Percentiles rank a stretch among this genome's conserved stretches.
Conservation (phyloP, 805 yeast genomes). For the Pichia pseudocactophila region DNA sequence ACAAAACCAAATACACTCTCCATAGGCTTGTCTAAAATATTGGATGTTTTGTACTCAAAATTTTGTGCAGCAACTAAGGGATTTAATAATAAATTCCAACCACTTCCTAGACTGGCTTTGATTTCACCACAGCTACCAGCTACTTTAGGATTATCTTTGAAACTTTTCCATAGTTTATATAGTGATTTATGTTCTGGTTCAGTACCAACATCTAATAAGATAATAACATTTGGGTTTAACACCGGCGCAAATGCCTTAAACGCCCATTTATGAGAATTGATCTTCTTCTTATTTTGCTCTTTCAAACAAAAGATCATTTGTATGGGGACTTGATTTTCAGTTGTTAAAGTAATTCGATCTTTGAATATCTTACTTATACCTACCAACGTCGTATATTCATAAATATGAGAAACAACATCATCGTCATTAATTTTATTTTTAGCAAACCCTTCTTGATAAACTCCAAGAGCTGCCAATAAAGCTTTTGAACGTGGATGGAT, state of each 20-base stretch:
- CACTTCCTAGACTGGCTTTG: slow-evolving; percentile 67
- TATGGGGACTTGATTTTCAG: slow-evolving; percentile 66
- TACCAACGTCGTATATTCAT: slow-evolving; percentile 88
- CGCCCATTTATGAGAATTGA: slow-evolving; percentile 96
- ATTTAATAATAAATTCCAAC: slow-evolving; percentile 44
- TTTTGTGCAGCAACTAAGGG: slow-evolving; percentile 95
- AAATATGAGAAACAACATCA: slow-evolving; percentile 77
- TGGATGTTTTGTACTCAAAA: slow-evolving; percentile 93
- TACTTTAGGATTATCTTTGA: slow-evolving; percentile 57
- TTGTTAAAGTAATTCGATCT: slow-evolving; percentile 55
- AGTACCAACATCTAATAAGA: slow-evolving; percentile 90
- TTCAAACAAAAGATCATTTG: slow-evolving; percentile 85
- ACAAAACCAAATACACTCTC: slow-evolving; percentile 93
- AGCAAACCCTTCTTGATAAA: slow-evolving; percentile 93
- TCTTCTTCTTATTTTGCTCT: slow-evolving; percentile 81
- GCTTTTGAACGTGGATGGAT: slow-evolving; percentile 73
- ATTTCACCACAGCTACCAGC: slow-evolving; percentile 99
- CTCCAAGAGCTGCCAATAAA: slow-evolving; percentile 77
- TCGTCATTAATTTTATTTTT: slow-evolving; percentile 80
- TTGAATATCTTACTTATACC: slow-evolving; percentile 60
- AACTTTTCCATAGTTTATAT: slow-evolving; percentile 84
- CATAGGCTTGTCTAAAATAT: slow-evolving; percentile 90
- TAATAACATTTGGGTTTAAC: slow-evolving; percentile 73
- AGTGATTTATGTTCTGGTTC: slow-evolving; percentile 79
- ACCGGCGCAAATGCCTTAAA: slow-evolving; percentile 85